Evolutionary conservation across 345 rosid genomes (phyloP).

Genomic region (Pistacia vera): DNA sequence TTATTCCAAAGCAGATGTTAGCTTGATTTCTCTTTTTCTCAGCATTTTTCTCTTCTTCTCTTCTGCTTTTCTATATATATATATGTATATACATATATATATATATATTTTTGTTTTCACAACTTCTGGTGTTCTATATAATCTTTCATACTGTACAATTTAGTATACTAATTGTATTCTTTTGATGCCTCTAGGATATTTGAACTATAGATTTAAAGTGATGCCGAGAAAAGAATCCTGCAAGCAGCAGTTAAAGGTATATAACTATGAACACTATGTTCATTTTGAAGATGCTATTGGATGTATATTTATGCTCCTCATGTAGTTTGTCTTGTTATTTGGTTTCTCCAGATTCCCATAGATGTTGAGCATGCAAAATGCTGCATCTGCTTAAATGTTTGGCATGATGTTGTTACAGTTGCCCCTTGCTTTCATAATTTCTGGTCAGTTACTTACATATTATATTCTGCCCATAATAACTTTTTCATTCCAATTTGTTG

Average conservation of each 20-base stretch:
- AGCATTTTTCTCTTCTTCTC: not conserved
- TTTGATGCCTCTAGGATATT: constrained; percentile 44
- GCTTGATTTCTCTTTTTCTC: constrained; percentile 1
- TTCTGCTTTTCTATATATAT: not conserved
- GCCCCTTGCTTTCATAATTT: constrained; percentile 97
- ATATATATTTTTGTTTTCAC: no score
- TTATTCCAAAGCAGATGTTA: not conserved
- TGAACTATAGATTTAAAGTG: constrained; percentile 70
- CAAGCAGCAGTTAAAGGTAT: constrained; percentile 59
- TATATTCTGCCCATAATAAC: constrained; percentile 1
- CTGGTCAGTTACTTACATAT: constrained; percentile 49
- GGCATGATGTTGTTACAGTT: constrained; percentile 93
- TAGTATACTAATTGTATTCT: not conserved
- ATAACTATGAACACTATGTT: constrained; percentile 10
- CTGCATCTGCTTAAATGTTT: constrained; percentile 87
- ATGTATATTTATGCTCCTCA: constrained; percentile 15
- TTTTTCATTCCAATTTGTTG: constrained; percentile 14
- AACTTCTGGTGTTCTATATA: not conserved
- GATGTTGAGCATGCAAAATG: constrained; percentile 84
- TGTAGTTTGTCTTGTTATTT: constrained; percentile 2
- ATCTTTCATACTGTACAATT: not conserved
- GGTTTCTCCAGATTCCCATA: constrained; percentile 55
- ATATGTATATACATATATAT: no score
- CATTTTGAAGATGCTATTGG: not conserved
- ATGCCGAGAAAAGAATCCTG: constrained; percentile 50